Evolutionary conservation across 2,329 filamentous ascomycete genomes (phyloP), one percentile per base, ranked within the genome.

Genomic region (Bipolaris zeicola): DNA sequence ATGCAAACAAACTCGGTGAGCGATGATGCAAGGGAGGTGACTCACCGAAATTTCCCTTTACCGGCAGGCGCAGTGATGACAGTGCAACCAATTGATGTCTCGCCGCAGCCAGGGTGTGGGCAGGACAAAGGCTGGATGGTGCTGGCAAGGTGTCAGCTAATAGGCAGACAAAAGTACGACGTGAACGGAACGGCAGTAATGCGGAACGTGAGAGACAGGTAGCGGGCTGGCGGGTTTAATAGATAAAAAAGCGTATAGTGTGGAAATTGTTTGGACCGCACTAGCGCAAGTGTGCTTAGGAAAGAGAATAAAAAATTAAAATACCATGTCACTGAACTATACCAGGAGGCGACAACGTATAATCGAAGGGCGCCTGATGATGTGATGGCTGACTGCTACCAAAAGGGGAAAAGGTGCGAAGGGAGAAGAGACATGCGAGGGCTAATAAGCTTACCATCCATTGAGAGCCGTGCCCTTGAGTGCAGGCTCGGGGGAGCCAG

Each of bases 231-330:
- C 61, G 66, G 67, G 65, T 69, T 71, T 71, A 74, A 75, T 73
- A 75, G 67, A 75, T 74, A 67, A 72, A 70, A 68, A 68, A 69
- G 20, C 59, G 64, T 74, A 72, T 74, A 76, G 69, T 70, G 66
- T 71, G 67, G 70, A 69, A 61, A 75, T 67, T 66, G 63, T 71
- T 65, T 66, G 64, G 62, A 18, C 52, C 60, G 63, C 64, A 66
- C 69, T 75, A 74, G 72, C 63, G 69, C 66, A 58, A 48, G 51
- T 65, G 67, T 67, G 71, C 68, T 69, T 71, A 44, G 16, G 16
- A 68, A 33, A 49, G 45, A 51, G 68, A 33, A 49, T 41, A 49
- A 62, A 26, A 68, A 71, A 71, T 72, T 72, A 70, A 73, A 70
- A 69, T 69, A 68, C 62, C 63, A 47, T 64, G 64, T 62, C 63